Percentiles rank a stretch among this genome's conserved stretches.
Conservation (phyloP, 768 basidiomycete species). For the Baorangia bicolor region DNA sequence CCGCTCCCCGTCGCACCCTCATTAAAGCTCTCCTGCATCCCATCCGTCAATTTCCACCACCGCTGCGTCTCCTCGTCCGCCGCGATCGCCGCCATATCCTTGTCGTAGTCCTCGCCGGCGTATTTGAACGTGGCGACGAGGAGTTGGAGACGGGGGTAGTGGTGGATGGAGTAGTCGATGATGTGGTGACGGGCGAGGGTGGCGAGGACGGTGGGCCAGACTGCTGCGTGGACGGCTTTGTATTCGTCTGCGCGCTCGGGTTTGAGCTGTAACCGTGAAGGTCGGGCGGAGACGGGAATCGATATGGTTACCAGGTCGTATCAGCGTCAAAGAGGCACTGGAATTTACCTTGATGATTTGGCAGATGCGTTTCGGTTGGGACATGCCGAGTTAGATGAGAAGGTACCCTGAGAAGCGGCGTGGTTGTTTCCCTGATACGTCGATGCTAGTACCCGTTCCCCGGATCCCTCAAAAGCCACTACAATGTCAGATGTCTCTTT, state of each 20-base stretch:
- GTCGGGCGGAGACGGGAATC: neutral
- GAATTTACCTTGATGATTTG: conserved; percentile 64
- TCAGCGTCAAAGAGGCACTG: too few species aligned
- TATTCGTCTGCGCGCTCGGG: conserved; percentile 51
- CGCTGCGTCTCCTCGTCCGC: conserved; percentile 66
- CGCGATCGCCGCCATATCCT: conserved; percentile 63
- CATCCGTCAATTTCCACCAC: conserved; percentile 79
- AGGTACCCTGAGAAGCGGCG: neutral
- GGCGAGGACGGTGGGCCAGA: conserved; percentile 70
- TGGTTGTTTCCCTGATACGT: neutral
- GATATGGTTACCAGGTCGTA: neutral
- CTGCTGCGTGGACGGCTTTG: conserved; percentile 54
- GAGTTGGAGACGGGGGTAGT: conserved; percentile 59
- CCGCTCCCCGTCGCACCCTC: conserved; percentile 69
- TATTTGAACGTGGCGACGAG: conserved; percentile 84
- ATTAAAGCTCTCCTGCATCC: conserved; percentile 77
- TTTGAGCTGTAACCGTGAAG: conserved; percentile 49
- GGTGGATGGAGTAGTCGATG: conserved; percentile 74
- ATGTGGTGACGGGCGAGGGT: conserved; percentile 63
- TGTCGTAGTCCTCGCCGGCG: conserved; percentile 59
- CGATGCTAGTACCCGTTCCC: too few species aligned
- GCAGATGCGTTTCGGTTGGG: conserved; percentile 54
- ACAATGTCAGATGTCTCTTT: neutral
- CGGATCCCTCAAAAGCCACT: too few species aligned
- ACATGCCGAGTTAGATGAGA: neutral